Evolutionary conservation across 352 stramenopile genomes (phyloP).

Genomic region (Phytophthora pluvialis): DNA sequence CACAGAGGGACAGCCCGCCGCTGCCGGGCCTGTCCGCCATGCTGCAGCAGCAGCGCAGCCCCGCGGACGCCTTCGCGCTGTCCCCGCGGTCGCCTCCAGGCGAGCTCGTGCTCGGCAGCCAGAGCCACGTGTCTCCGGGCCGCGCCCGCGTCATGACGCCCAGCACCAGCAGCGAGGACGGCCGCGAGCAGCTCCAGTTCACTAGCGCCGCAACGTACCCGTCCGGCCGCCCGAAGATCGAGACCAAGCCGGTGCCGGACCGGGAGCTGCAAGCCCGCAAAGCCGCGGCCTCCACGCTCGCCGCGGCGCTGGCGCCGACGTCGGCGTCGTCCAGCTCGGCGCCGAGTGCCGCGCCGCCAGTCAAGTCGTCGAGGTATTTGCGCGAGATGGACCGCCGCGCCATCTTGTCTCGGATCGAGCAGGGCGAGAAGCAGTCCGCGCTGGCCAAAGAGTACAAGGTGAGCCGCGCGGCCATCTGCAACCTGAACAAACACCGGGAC

Average conservation of each 20-base stretch:
- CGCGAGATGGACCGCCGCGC: constrained; percentile 65
- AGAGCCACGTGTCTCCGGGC: not conserved
- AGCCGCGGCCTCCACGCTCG: constrained; percentile 1
- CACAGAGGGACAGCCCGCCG: constrained; percentile 16
- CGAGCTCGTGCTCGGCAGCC: not conserved
- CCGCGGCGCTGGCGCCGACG: constrained; percentile 4
- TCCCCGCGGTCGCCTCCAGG: constrained; percentile 4
- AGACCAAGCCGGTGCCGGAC: not conserved
- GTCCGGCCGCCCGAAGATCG: not conserved
- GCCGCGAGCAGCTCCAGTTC: not conserved
- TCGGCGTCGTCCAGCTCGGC: not conserved
- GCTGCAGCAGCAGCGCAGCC: constrained; percentile 26
- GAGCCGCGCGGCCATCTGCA: constrained; percentile 67
- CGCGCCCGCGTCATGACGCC: constrained; percentile 1
- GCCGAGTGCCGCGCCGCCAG: not conserved
- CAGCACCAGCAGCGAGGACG: constrained; percentile 22
- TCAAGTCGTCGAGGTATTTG: constrained; percentile 63
- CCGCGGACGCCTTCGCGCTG: constrained; percentile 17
- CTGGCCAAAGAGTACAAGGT: constrained; percentile 74
- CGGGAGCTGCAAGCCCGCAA: constrained; percentile 4
- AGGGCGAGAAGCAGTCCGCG: constrained; percentile 66
- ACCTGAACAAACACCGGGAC: constrained; percentile 66
- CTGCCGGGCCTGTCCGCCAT: constrained; percentile 32
- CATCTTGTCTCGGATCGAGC: constrained; percentile 57
- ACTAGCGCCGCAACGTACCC: not conserved